Base-by-base conservation (phyloP, 257 asterid genomes). In the Plantago elongata region DNA sequence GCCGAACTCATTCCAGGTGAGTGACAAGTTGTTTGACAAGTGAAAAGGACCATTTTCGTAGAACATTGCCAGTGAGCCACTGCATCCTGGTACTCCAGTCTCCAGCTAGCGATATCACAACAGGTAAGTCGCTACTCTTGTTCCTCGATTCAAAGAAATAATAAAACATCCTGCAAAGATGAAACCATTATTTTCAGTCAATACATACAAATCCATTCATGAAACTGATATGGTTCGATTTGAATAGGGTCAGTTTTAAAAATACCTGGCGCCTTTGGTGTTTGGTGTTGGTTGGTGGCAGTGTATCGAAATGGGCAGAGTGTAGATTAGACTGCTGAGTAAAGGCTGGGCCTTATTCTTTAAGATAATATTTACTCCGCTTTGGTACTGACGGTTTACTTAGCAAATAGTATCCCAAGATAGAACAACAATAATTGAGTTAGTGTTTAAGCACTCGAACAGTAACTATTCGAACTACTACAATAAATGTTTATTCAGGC, bases 11-110 rank as follows among this genome's bases (percentile, higher is more conserved):
- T 85, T 85, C 84, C 83, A 78, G 17, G 52, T 15, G 56, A 80
- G 94, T 45, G 94, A 78, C 66, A 80, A 14, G 62, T 78, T 69
- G 14, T 51, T 34, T 48, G 79, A 51, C 7, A 85, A 57, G 22
- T 72, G 71, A 52, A 74, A 85, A 57, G 94, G 94, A 49, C 94
- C 94, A 74, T 85, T 85, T 75, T 82, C 90, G 65, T 73, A 82
- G 56, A 85, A 80, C 82, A 85, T 75, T 59, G 90, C 87, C 48
- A 83, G 29, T 56, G 77, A 79, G 51, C 84, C 45, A 60, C 88
- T 77, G 66, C 94, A 85, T 17, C 94, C 94, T 7, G 90, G 90
- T 9, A 86, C 95, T 60, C 90, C 94, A 18, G 78, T 79, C 95
- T 60, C 90, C 94, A 18, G 78, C 77, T 57, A 86, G 63, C 90